A percentile compares a stretch with the other conserved stretches of the same genome.
phyloP scores from a whole-genome alignment of 1,139 yeast species.

The Geotrichum siamense region DNA sequence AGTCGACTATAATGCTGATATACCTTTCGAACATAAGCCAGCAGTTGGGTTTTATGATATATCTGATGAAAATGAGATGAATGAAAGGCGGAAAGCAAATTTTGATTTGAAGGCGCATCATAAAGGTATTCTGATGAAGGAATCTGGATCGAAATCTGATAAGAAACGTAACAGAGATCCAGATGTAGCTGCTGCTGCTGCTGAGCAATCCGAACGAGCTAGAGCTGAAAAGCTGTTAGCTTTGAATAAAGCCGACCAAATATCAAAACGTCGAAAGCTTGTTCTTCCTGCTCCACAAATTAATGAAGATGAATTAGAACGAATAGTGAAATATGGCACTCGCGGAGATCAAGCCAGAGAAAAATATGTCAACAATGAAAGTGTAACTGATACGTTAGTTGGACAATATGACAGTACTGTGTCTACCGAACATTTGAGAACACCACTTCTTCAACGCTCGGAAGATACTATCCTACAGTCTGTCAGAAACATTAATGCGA shows the following conservation, averaged over 20 bases:
- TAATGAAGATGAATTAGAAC: constrained; percentile 33
- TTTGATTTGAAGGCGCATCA: constrained; percentile 45
- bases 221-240: constrained; percentile 36
- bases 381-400: constrained; percentile 22
- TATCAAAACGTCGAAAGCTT: constrained; percentile 47
- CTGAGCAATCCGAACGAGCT: constrained; percentile 31
- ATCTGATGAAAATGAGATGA: constrained; percentile 45
- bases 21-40: constrained; percentile 74
- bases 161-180: constrained; percentile 29
- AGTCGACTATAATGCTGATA: constrained; percentile 76
- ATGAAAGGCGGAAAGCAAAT: constrained; percentile 36
- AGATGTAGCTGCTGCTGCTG: constrained; percentile 23
- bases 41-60: constrained; percentile 65
- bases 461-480: constrained; percentile 28
- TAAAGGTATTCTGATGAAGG: constrained; percentile 44
- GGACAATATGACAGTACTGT: constrained; percentile 18
- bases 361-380: constrained; percentile 22
- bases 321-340: constrained; percentile 30
- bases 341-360: constrained; percentile 23
- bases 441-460: constrained; percentile 18
- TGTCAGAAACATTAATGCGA: constrained; percentile 27
- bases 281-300: constrained; percentile 49
- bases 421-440: constrained; percentile 17
- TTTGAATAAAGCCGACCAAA: constrained; percentile 36
- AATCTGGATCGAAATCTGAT: constrained; percentile 31